phyloP scores from a whole-genome alignment of 2,329 filamentous ascomycete species.

The Cytospora leucostoma region DNA sequence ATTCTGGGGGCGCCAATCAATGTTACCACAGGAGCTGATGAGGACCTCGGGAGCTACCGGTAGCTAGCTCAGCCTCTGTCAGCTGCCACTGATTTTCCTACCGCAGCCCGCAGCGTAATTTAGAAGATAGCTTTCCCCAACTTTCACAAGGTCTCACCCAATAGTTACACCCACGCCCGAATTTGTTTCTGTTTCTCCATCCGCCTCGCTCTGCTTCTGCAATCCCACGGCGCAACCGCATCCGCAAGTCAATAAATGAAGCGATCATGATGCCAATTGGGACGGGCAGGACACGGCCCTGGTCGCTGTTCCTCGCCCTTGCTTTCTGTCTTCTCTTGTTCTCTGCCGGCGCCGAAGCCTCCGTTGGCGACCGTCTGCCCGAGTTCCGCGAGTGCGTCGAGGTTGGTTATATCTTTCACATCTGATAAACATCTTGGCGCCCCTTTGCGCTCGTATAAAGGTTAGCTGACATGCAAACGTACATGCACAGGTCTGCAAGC shows the following conservation, averaged over 20 bases:
- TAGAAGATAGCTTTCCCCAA: neutral
- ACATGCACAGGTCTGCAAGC: constrained; percentile 68
- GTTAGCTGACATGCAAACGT: neutral
- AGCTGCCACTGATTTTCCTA: neutral
- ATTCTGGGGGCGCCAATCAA: neutral
- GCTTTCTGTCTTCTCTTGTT: constrained; percentile 44
- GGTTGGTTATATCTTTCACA: constrained; percentile 51
- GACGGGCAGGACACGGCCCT: constrained; percentile 38
- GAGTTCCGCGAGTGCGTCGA: constrained; percentile 86
- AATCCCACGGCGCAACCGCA: neutral
- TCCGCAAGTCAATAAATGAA: constrained; percentile 24
- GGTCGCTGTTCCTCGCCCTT: constrained; percentile 34
- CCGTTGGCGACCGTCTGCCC: constrained; percentile 78
- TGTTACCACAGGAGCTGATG: neutral
- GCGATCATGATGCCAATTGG: constrained; percentile 35
- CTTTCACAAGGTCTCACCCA: neutral
- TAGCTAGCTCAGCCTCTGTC: neutral
- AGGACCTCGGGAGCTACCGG: neutral
- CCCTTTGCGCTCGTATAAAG: constrained; percentile 24
- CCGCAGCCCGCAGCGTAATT: too few relatives aligned
- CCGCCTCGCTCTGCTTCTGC: neutral
- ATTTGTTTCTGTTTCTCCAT: neutral
- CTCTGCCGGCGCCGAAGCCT: constrained; percentile 60
- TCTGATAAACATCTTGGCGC: neutral
- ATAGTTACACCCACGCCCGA: neutral